Evolutionary conservation across 495 filamentous ascomycete genomes (phyloP), one percentile per base, ranked within the genome.

Genomic region (Podospora tetraspora): DNA sequence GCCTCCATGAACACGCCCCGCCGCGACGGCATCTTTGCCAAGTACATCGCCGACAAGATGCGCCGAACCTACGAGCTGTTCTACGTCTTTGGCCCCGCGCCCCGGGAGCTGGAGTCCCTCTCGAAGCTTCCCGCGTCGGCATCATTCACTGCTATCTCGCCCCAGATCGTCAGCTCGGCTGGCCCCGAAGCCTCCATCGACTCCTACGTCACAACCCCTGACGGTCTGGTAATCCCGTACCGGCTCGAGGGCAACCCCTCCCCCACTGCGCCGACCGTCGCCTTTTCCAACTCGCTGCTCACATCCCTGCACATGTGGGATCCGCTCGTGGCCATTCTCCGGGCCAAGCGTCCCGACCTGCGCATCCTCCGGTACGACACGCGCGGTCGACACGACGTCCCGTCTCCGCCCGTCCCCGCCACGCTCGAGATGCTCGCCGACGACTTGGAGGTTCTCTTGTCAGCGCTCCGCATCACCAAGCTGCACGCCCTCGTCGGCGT

Each of bases 301-400:
- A 88, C 88, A 4, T 84, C 86, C 12, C 83, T 86, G 71, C 82
- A 83, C 78, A 93, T 95, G 82, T 95, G 92, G 92, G 88, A 93
- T 72, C 80, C 79, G 19, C 88, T 94, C 71, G 78, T 93, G 13
- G 78, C 81, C 22, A 82, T 90, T 66, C 79, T 90, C 34, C 81
- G 82, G 56, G 72, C 80, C 0, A 73, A 82, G 61, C 86, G 91
- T 58, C 84, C 85, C 37, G 84, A 86, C 57, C 89, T 91, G 76
- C 87, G 90, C 66, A 83, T 93, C 70, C 81, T 94, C 7, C 86
- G 90, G 8, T 93, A 91, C 75, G 83, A 88, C 71, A 85, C 85
- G 30, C 89, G 91, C 64, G 91, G 90, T 37, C 84, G 89, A 1
- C 79, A 84, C 69, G 75, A 82, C 9, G 77, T 91, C 22, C 80